Conservation (phyloP, 2,329 filamentous ascomycete species). For the Pyricularia sp. region DNA sequence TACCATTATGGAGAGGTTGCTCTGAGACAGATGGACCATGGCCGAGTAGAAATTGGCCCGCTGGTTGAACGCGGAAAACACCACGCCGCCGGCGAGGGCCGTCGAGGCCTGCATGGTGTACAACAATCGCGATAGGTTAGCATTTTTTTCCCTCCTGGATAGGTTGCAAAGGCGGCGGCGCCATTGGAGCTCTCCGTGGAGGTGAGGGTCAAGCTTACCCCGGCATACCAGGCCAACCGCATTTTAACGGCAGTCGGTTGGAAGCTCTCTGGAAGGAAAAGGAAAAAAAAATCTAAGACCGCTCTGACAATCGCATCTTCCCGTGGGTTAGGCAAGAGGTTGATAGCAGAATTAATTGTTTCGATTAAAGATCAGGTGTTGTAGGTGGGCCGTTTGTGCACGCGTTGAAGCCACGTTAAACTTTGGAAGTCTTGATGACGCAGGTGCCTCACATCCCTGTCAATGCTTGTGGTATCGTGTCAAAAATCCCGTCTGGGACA, state of each 20-base stretch:
- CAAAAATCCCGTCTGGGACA: neutral
- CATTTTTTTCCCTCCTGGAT: constrained; percentile 5
- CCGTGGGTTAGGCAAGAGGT: neutral
- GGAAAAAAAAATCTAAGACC: neutral
- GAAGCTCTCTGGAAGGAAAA: neutral
- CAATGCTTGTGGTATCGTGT: neutral
- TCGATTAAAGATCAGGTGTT: neutral
- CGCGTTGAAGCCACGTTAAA: constrained; percentile 1
- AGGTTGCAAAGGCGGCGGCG: constrained; percentile 5
- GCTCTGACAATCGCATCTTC: neutral
- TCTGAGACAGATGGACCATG: constrained; percentile 91
- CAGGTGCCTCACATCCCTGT: neutral
- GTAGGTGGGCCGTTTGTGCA: neutral
- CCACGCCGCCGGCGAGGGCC: constrained; percentile 68
- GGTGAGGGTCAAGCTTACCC: constrained; percentile 28
- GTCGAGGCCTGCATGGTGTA: constrained; percentile 52
- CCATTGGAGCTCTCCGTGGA: constrained; percentile 2
- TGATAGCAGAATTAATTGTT: neutral
- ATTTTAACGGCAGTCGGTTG: constrained; percentile 25
- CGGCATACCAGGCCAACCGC: constrained; percentile 47
- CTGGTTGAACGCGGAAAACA: constrained; percentile 86
- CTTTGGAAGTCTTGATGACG: neutral
- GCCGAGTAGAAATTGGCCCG: constrained; percentile 97
- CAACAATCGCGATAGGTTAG: constrained; percentile 7
- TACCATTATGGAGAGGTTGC: constrained; percentile 88